phyloP scores from a whole-genome alignment of 202 grass and related monocot species.

The Elaeis oleifera region DNA sequence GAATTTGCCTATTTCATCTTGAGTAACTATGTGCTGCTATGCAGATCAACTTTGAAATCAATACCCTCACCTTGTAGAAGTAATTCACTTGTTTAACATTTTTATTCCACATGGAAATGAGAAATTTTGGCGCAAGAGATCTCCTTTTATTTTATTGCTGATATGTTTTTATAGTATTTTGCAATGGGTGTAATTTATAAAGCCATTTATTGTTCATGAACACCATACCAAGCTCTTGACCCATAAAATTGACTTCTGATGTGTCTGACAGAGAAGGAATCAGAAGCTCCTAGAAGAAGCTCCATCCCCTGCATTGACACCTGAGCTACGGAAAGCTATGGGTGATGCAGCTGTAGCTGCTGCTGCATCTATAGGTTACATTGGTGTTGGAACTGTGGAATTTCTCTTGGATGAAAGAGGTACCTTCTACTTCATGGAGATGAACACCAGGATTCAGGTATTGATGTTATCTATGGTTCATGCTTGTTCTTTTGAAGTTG shows the following conservation, averaged over 20 bases:
- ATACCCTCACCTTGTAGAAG: not conserved
- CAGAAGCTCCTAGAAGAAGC: slow-evolving; percentile 54
- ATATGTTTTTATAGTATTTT: not conserved
- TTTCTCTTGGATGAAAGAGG: slow-evolving; percentile 50
- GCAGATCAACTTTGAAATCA: too few relatives aligned
- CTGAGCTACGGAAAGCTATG: slow-evolving; percentile 43
- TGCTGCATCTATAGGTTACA: slow-evolving; percentile 38
- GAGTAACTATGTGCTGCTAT: too few relatives aligned
- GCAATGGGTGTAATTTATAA: too few relatives aligned
- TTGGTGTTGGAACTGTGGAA: slow-evolving; percentile 53
- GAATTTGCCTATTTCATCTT: too few relatives aligned
- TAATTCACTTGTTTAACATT: not conserved
- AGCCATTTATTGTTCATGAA: too few relatives aligned
- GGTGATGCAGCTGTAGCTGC: slow-evolving; percentile 43
- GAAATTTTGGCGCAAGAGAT: too few relatives aligned
- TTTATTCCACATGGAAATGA: too few relatives aligned
- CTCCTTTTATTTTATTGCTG: not conserved
- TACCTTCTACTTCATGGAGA: slow-evolving; percentile 51
- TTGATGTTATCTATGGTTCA: slow-evolving; percentile 2
- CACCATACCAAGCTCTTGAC: too few relatives aligned
- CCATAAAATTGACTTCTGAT: not conserved
- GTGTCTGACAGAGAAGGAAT: slow-evolving; percentile 39
- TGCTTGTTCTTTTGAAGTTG: not conserved
- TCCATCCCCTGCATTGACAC: slow-evolving; percentile 38
- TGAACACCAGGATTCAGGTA: slow-evolving; percentile 55